phyloP scores from a whole-genome alignment of 345 rosid genomes.

The Brassica incana region DNA sequence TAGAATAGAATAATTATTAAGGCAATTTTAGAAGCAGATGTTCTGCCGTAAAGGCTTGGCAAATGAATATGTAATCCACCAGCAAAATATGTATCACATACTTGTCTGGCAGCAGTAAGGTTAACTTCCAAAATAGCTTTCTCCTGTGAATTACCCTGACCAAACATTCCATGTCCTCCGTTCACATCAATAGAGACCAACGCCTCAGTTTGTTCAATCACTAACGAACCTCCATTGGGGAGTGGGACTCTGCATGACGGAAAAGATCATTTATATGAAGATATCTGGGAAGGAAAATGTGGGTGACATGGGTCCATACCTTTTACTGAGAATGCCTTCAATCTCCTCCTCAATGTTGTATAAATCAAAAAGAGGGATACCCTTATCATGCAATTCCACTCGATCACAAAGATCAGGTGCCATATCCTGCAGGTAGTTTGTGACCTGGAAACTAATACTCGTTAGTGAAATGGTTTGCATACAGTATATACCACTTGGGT shows the following conservation, averaged over 20 bases:
- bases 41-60: background rate
- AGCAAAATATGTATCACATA: constrained; percentile 40
- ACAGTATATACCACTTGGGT: background rate
- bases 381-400: constrained; percentile 74
- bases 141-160: constrained; percentile 87
- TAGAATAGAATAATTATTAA: constrained; percentile 8
- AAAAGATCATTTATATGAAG: constrained; percentile 17
- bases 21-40: background rate
- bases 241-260: constrained; percentile 69
- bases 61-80: constrained; percentile 3
- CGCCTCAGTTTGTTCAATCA: constrained; percentile 98
- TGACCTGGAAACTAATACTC: constrained; percentile 59
- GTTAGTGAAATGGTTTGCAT: constrained; percentile 29
- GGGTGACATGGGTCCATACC: constrained; percentile 47
- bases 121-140: constrained; percentile 91
- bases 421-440: constrained; percentile 93
- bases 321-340: constrained; percentile 80
- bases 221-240: constrained; percentile 87
- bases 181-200: constrained; percentile 96
- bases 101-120: constrained; percentile 92
- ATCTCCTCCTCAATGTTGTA: constrained; percentile 87
- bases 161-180: constrained; percentile 96
- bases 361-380: constrained; percentile 82
- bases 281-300: constrained; percentile 9
- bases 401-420: constrained; percentile 94